A percentile compares a stretch with the other conserved stretches of the same genome.
Conservation (phyloP, 352 stramenopile species). For the Globisporangium apiculatum region DNA sequence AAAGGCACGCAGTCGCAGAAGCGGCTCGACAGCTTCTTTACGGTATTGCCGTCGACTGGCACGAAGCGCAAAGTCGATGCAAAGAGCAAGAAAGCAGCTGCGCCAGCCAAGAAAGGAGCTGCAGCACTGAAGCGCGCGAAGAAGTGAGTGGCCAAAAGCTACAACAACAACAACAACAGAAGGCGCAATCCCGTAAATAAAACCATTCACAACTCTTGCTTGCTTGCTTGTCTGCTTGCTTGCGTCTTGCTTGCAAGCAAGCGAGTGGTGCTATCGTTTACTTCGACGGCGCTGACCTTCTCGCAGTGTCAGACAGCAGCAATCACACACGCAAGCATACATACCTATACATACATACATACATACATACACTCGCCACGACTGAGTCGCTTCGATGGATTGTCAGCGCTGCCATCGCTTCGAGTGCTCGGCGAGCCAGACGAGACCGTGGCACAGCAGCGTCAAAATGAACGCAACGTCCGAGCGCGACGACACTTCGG, state of each 20-base stretch:
- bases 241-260: too few relatives aligned
- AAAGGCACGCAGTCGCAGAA: slow-evolving; percentile 93
- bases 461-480: slow-evolving; percentile 76
- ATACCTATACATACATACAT: neutral
- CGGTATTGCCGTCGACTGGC: slow-evolving; percentile 45
- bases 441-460: slow-evolving; percentile 72
- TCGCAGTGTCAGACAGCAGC: too few relatives aligned
- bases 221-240: too few relatives aligned
- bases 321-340: too few relatives aligned
- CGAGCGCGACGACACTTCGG: slow-evolving; percentile 57
- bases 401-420: slow-evolving; percentile 40
- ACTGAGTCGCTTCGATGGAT: too few relatives aligned
- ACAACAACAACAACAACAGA: neutral
- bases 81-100: slow-evolving; percentile 22
- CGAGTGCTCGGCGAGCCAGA: slow-evolving; percentile 75
- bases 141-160: slow-evolving; percentile 28
- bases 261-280: too few relatives aligned
- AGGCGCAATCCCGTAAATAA: neutral
- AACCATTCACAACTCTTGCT: neutral
- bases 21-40: slow-evolving; percentile 97
- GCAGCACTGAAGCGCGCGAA: slow-evolving; percentile 45
- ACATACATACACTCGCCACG: neutral
- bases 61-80: slow-evolving; percentile 60
- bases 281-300: too few relatives aligned
- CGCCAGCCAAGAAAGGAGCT: slow-evolving; percentile 7